Conservation (phyloP, 2,329 filamentous ascomycete genomes). For the Chrysosporium keratinophilum region DNA sequence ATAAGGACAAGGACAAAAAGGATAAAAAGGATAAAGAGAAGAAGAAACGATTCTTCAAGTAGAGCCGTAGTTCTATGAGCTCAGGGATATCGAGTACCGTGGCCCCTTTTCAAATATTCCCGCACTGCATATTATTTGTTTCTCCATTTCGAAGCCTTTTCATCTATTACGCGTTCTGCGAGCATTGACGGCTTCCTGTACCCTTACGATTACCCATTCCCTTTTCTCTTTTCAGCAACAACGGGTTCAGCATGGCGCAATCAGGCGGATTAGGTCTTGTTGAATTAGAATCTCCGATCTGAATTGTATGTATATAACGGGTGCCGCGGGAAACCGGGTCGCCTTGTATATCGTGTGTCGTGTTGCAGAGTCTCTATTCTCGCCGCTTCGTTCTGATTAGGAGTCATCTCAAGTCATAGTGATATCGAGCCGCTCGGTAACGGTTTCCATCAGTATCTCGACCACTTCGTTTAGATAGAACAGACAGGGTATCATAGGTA, state of each 20-base stretch:
- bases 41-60: slow-evolving; percentile 41
- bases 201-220: too few relatives aligned
- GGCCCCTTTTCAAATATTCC: background rate
- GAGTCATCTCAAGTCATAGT: too few relatives aligned
- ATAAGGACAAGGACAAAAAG: slow-evolving; percentile 46
- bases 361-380: background rate
- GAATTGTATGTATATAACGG: background rate
- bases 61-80: background rate
- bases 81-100: background rate
- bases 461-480: background rate
- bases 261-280: background rate
- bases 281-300: background rate
- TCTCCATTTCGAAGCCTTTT: background rate
- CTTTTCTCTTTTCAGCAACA: background rate
- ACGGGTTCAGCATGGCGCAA: background rate
- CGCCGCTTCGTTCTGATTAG: background rate
- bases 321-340: background rate
- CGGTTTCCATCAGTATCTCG: too few relatives aligned
- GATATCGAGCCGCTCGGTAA: too few relatives aligned
- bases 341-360: background rate
- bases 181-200: background rate
- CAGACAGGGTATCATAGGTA: slow-evolving; percentile 2
- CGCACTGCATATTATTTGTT: too few relatives aligned
- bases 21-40: slow-evolving; percentile 41
- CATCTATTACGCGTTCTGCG: background rate